phyloP scores from a whole-genome alignment of 306 rosid species.

The Morella rubra region DNA sequence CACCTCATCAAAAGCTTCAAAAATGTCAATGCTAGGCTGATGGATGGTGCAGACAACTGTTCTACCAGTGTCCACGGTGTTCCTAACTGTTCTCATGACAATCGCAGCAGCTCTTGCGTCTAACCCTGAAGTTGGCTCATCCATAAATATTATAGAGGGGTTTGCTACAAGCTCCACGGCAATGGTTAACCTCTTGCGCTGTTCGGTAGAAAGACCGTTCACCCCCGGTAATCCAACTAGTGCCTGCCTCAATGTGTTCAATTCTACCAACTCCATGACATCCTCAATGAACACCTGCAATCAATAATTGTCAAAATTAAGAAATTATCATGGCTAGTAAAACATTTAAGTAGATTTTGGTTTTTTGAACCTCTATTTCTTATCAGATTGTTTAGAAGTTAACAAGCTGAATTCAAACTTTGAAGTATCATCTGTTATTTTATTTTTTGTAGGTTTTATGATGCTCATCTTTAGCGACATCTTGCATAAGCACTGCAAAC shows the following conservation, averaged over 20 bases:
- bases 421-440: no score
- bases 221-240: constrained; percentile 51
- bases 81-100: constrained; percentile 55
- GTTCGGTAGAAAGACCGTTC: constrained; percentile 47
- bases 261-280: constrained; percentile 53
- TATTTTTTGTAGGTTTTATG: no score
- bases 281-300: constrained; percentile 46
- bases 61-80: constrained; percentile 52
- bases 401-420: no score
- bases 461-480: no score
- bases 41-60: constrained; percentile 58
- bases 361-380: background rate
- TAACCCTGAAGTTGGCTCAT: constrained; percentile 53
- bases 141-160: constrained; percentile 55
- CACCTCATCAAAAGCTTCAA: constrained; percentile 54
- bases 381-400: no score
- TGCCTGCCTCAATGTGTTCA: constrained; percentile 36
- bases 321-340: background rate
- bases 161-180: constrained; percentile 57
- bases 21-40: constrained; percentile 56
- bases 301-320: background rate
- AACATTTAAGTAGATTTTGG: background rate
- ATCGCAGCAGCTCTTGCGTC: constrained; percentile 62
- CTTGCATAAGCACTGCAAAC: no score
- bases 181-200: constrained; percentile 50